Percentiles rank a stretch among this genome's conserved stretches.
phyloP scores from a whole-genome alignment of 306 rosid genomes.

The Crataegus laevigata region DNA sequence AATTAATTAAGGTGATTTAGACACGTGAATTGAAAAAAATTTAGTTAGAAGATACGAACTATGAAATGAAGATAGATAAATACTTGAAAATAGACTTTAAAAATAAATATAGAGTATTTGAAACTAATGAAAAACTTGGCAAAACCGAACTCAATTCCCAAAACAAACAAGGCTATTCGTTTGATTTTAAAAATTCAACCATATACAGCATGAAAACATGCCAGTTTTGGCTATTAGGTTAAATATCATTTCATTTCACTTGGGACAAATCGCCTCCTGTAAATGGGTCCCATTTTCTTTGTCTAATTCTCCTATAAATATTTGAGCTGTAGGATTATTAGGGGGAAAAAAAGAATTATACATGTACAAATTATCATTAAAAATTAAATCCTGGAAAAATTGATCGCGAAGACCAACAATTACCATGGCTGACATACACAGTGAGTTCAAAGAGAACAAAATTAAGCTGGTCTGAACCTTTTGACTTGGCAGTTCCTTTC shows the following conservation, averaged over 20 bases:
- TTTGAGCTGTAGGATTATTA: background rate
- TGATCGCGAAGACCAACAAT: background rate
- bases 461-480: background rate
- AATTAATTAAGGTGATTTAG: too few relatives aligned
- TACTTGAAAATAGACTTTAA: too few relatives aligned
- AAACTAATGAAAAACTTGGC: too few relatives aligned
- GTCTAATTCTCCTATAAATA: background rate
- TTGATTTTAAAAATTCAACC: background rate
- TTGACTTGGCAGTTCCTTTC: background rate
- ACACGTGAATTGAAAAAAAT: too few relatives aligned
- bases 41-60: accelerated
- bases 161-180: too few relatives aligned
- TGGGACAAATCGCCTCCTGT: background rate
- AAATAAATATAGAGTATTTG: too few relatives aligned
- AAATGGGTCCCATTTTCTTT: background rate
- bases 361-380: background rate
- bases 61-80: too few relatives aligned
- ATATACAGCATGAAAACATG: background rate
- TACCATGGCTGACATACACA: background rate
- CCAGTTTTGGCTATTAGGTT: background rate
- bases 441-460: background rate
- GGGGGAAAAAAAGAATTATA: background rate
- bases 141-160: too few relatives aligned
- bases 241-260: too few relatives aligned
- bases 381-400: background rate